A percentile compares a stretch with the other conserved stretches of the same genome.
Conservation (phyloP, 73 alveolate species). For the Stentor roeselii region DNA sequence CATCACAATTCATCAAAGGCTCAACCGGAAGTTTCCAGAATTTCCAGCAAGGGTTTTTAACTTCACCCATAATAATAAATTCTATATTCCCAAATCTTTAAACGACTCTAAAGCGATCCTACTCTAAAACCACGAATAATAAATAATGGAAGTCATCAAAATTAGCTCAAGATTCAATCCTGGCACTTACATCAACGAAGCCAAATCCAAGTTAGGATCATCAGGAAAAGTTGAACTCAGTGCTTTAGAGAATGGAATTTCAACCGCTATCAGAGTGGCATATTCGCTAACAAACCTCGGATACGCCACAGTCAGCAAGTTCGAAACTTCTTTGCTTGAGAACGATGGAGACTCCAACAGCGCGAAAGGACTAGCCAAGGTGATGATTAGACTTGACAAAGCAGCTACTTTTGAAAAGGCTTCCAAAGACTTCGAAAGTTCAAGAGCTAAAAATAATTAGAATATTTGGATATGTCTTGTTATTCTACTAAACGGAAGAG, state of each 20-base stretch:
- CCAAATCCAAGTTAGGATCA: neutral
- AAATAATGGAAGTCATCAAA: neutral
- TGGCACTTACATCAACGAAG: neutral
- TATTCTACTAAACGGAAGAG: no score
- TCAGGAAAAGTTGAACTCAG: neutral
- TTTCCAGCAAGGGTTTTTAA: no score
- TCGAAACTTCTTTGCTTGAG: neutral
- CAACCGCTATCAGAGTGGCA: conserved; percentile 1
- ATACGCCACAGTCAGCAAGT: neutral
- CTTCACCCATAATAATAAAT: no score
- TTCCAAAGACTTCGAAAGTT: neutral
- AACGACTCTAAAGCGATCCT: no score
- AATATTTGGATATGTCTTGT: no score
- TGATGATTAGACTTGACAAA: neutral
- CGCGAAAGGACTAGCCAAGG: neutral
- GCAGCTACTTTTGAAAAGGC: neutral
- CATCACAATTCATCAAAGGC: no score
- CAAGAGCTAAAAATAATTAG: no score
- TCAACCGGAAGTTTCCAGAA: no score
- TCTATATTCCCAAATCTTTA: no score
- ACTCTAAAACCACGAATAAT: no score
- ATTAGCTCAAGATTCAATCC: neutral
- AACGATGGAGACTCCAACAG: neutral
- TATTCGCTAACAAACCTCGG: neutral
- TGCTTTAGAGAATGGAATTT: neutral